phyloP scores from a whole-genome alignment of 202 grass and related monocot species.

The Musa balbisiana region DNA sequence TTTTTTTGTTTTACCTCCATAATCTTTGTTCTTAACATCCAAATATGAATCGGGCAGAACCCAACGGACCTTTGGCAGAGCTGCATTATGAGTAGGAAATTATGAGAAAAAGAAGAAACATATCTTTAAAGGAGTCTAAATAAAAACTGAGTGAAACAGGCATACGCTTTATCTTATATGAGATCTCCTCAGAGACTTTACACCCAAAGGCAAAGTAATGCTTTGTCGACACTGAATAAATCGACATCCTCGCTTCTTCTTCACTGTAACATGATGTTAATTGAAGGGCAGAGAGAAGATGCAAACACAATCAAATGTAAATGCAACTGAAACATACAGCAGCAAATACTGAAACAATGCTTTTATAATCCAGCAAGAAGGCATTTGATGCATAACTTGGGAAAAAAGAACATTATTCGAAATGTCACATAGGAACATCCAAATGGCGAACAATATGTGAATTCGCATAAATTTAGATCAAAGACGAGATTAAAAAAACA shows the following conservation, averaged over 20 bases:
- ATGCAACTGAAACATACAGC: neutral
- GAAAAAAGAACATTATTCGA: too few relatives aligned
- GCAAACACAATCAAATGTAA: neutral
- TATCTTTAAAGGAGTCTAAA: neutral
- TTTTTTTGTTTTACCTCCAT: constrained; percentile 43
- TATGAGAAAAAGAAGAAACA: neutral
- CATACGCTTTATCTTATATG: constrained; percentile 67
- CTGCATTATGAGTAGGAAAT: constrained; percentile 6
- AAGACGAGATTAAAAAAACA: too few relatives aligned
- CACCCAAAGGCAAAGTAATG: constrained; percentile 78
- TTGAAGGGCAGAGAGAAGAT: neutral
- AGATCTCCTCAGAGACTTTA: constrained; percentile 60
- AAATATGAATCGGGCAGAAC: constrained; percentile 56
- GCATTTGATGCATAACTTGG: neutral
- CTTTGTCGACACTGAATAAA: constrained; percentile 68
- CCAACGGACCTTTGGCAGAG: constrained; percentile 41
- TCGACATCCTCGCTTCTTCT: constrained; percentile 55
- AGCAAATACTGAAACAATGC: neutral
- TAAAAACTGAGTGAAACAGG: neutral
- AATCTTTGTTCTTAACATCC: constrained; percentile 51
- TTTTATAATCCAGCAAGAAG: neutral
- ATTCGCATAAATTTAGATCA: too few relatives aligned
- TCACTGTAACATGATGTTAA: constrained; percentile 35
- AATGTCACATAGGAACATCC: too few relatives aligned
- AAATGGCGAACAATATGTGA: too few relatives aligned